A percentile compares a stretch with the other conserved stretches of the same genome.
These are phyloP conservation scores for Tulasnella sp. DNA, from an alignment of 768 basidiomycete species.

Conservation along the genomic window DNA sequence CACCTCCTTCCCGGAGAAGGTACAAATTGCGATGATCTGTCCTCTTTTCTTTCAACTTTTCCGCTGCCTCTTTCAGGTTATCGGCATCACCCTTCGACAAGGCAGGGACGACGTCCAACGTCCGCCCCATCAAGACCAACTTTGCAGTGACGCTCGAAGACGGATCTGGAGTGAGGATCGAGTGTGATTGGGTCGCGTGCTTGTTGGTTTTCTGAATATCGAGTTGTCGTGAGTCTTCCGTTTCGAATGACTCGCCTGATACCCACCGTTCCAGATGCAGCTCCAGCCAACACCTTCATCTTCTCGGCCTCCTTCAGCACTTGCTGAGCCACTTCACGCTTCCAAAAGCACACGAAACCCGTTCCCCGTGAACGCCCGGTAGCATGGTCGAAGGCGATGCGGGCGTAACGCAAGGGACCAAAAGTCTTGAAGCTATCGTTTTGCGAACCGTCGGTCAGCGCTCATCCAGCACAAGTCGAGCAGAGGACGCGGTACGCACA, in stretches of 20 bases:
- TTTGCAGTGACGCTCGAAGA: slow-evolving; percentile 76
- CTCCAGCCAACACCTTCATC: slow-evolving; percentile 25
- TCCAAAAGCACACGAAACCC: slow-evolving; percentile 97
- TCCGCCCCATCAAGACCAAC: slow-evolving; percentile 87
- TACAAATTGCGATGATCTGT: slow-evolving; percentile 91
- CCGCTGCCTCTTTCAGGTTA: slow-evolving; percentile 83
- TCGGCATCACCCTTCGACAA: slow-evolving; percentile 87
- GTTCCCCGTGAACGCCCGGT: slow-evolving; percentile 90
- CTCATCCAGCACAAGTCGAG: background rate
- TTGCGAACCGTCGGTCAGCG: background rate
- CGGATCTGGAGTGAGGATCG: slow-evolving; percentile 91
- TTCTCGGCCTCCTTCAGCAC: slow-evolving; percentile 77
- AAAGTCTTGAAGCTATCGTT: slow-evolving; percentile 76
- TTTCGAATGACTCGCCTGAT: background rate
- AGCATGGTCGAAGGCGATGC: slow-evolving; percentile 77
- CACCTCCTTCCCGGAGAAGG: slow-evolving; percentile 92
- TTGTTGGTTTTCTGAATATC: slow-evolving; percentile 37
- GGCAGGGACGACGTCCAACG: slow-evolving; percentile 84
- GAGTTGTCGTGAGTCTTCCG: slow-evolving; percentile 1
- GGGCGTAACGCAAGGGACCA: slow-evolving; percentile 88
- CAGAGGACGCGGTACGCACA: slow-evolving; percentile 50
- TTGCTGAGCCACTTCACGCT: slow-evolving; percentile 80
- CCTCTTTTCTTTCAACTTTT: slow-evolving; percentile 77
- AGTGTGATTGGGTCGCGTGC: slow-evolving; percentile 65
- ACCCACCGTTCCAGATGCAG: background rate